Base-by-base conservation (phyloP, 2,329 filamentous ascomycete genomes). In the Aspergillus thermomutatus region DNA sequence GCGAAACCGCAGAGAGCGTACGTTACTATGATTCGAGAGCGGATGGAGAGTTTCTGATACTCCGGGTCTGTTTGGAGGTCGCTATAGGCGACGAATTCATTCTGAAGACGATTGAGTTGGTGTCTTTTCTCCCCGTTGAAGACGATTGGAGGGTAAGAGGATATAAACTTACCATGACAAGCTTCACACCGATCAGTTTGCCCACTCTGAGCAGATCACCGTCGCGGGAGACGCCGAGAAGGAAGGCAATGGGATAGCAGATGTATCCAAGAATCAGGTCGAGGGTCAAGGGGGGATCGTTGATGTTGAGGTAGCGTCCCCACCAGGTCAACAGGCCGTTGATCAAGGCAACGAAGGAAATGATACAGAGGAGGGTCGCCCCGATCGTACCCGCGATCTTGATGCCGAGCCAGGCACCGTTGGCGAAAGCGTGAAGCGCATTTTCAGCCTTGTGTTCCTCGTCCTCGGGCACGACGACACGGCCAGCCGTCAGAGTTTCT, bases 301-400 rank as follows among this genome's bases (percentile, higher is more conserved):
- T 82, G 70, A 93, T 87, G 73, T 88, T 86, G 64, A 92, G 79
- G 75, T 93, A 96, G 47, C 80, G 81, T 28, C 91, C 91, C 86
- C 88, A 92, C 91, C 91, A 95, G 54, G 85, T 89, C 23, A 96
- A 79, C 7, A 95, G 79, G 51, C 87, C 90, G 68, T 95, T 89
- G 66, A 88, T 74, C 43, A 95, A 81, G 27, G 81, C 87, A 52
- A 96, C 82, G 31, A 92, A 80, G 19, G 89, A 89, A 61, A 95
- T 87, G 66, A 95, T 92, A 75, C 89, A 92, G 27, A 95, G 83
- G n/a, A 95, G 80, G 0, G 87, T 91, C 34, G 87, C 83, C 48
- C 89, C 69, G 56, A 95, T 93, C 83, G 92, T 93, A 59, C 88
- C 90, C 3, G 87, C 91, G 63, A 95, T 92, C 80, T 92, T 93